Percentiles rank a stretch among this genome's conserved stretches.
phyloP scores from a whole-genome alignment of 2,329 filamentous ascomycete genomes.

The Alternaria alternata region DNA sequence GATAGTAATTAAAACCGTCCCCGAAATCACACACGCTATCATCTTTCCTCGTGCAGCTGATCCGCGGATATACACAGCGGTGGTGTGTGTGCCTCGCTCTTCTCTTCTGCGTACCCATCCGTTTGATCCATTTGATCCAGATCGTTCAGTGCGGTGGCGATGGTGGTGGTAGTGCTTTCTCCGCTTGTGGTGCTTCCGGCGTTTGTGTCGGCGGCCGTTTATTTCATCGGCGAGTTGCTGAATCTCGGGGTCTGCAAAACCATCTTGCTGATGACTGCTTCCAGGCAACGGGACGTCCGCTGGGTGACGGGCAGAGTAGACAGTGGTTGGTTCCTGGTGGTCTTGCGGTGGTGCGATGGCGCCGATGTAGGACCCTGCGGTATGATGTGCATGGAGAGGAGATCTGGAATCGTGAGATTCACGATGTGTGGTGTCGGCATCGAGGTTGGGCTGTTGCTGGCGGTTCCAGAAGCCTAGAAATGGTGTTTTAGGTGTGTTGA shows the following conservation, averaged over 20 bases:
- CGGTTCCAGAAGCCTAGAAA: constrained; percentile 46
- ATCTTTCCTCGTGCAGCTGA: constrained; percentile 44
- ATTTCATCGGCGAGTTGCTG: constrained; percentile 58
- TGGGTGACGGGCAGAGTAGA: constrained; percentile 41
- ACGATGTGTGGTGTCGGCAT: constrained; percentile 32
- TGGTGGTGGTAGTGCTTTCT: constrained; percentile 35
- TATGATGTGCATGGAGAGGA: constrained; percentile 45
- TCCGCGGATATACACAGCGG: constrained; percentile 31
- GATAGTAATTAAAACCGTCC: constrained; percentile 66
- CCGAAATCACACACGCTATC: constrained; percentile 67
- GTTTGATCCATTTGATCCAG: constrained; percentile 19
- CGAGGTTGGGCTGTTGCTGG: constrained; percentile 33
- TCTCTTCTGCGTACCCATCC: constrained; percentile 41
- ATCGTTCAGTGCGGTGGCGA: constrained; percentile 22
- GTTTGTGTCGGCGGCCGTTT: constrained; percentile 47
- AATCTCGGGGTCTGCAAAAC: constrained; percentile 60
- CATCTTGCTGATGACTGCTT: constrained; percentile 34
- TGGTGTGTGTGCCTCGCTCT: constrained; percentile 21
- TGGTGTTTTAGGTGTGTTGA: constrained; percentile 45
- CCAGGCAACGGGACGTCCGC: constrained; percentile 40
- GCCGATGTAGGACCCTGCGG: constrained; percentile 46
- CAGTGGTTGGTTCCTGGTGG: constrained; percentile 28
- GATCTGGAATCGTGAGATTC: constrained; percentile 40
- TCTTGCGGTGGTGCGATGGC: constrained; percentile 37
- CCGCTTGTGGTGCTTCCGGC: constrained; percentile 41